A percentile compares a stretch with the other conserved stretches of the same genome.
phyloP scores from a whole-genome alignment of 441 rosid species.

The Theobroma grandiflorum region DNA sequence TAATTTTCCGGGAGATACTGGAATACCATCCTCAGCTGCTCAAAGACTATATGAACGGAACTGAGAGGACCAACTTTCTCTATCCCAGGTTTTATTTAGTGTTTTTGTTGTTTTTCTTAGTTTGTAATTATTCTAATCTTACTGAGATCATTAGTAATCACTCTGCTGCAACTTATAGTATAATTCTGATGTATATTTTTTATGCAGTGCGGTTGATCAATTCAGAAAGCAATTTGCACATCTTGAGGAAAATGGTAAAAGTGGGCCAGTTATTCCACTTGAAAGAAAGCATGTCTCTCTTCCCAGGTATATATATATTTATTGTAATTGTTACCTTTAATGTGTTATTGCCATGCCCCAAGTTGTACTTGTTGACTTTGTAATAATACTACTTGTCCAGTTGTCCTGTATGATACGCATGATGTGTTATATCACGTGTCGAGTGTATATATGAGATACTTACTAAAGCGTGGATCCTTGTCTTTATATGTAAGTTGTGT shows the following conservation, averaged over 20 bases:
- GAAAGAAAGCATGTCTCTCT: conserved; percentile 93
- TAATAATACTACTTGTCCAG: not conserved
- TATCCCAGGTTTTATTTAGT: conserved; percentile 70
- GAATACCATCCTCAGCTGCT: conserved; percentile 97
- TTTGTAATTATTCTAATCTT: conserved; percentile 5
- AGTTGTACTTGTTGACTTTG: conserved; percentile 1
- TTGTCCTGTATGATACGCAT: not conserved
- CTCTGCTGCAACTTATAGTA: conserved; percentile 26
- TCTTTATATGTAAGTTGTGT: not conserved
- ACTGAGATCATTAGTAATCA: not conserved
- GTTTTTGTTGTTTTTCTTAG: conserved; percentile 20
- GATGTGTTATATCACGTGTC: not conserved
- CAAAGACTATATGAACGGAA: conserved; percentile 81
- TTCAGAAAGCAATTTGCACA: conserved; percentile 90
- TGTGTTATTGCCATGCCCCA: not conserved
- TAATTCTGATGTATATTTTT: conserved; percentile 36
- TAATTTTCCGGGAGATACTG: conserved; percentile 85
- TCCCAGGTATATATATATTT: conserved; percentile 62
- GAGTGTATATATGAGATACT: not conserved
- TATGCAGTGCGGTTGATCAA: conserved; percentile 83
- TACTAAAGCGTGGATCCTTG: not conserved
- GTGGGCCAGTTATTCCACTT: conserved; percentile 67
- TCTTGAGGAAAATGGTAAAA: conserved; percentile 88
- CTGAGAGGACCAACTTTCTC: conserved; percentile 86
- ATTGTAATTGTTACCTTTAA: not conserved